These are phyloP conservation scores for Colletotrichum limetticola DNA, from an alignment of 2,329 filamentous ascomycete genomes.

Conservation along the genomic window DNA sequence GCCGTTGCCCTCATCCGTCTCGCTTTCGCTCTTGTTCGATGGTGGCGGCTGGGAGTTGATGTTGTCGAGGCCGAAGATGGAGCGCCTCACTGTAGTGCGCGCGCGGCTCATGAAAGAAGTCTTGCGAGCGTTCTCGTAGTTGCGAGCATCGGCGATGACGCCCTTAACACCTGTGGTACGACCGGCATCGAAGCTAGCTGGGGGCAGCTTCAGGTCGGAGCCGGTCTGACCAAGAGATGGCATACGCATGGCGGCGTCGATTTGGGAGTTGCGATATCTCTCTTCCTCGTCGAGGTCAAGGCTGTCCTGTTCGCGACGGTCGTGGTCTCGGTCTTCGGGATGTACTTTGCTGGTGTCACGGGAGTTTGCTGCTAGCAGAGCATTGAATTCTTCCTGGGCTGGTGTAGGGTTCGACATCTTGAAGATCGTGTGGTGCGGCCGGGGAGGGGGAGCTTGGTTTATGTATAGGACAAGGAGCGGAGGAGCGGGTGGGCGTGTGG, in stretches of 20 bases:
- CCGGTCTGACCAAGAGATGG: conserved; percentile 59
- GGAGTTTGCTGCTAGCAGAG: conserved; percentile 68
- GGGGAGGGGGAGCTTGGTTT: conserved; percentile 41
- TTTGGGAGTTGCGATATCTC: conserved; percentile 61
- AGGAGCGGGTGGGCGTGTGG: conserved; percentile 28
- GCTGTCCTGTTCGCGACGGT: conserved; percentile 48
- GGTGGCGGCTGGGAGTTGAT: conserved; percentile 32
- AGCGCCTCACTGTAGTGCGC: conserved; percentile 60
- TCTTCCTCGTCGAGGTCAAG: conserved; percentile 65
- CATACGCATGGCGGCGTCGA: conserved; percentile 74
- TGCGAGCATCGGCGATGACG: conserved; percentile 85
- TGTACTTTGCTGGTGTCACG: conserved; percentile 57
- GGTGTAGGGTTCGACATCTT: conserved; percentile 66
- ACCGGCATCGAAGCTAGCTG: conserved; percentile 71
- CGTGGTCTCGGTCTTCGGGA: conserved; percentile 67
- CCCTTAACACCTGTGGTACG: conserved; percentile 86
- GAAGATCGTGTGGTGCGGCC: conserved; percentile 39
- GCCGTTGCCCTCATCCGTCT: conserved; percentile 53
- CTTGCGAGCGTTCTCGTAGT: conserved; percentile 75
- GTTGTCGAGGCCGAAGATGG: conserved; percentile 61
- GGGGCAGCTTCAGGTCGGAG: conserved; percentile 69
- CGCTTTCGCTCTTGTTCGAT: conserved; percentile 57
- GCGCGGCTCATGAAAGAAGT: conserved; percentile 65
- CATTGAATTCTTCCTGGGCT: conserved; percentile 75
- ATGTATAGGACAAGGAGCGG: conserved; percentile 46